phyloP scores from a whole-genome alignment of 2,329 filamentous ascomycete species.

The Leptographium radiaticola region DNA sequence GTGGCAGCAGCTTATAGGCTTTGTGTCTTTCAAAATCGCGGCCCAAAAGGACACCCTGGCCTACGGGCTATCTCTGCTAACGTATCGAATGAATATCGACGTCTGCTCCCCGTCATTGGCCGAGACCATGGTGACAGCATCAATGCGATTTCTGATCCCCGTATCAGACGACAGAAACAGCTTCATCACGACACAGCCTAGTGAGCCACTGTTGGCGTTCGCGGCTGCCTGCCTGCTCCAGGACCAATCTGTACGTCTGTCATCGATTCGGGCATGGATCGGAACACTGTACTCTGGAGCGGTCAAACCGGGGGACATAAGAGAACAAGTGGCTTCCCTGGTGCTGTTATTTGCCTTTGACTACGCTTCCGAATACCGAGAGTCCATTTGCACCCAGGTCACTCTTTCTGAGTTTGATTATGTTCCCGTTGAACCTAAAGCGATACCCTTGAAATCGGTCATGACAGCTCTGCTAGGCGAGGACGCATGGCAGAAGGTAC shows the following conservation, averaged over 20 bases:
- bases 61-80: not conserved
- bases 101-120: not conserved
- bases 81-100: slow-evolving; percentile 2
- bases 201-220: slow-evolving; percentile 1
- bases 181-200: not conserved
- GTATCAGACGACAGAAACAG: not conserved
- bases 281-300: not conserved
- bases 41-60: not conserved
- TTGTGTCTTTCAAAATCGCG: not conserved
- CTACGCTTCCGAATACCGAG: not conserved
- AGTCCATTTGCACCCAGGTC: too few species aligned
- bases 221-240: not conserved
- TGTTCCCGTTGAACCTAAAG: not conserved
- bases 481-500: not conserved
- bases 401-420: not conserved
- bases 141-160: not conserved
- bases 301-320: not conserved
- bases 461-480: not conserved
- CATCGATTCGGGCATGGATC: not conserved
- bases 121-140: slow-evolving; percentile 1
- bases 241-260: not conserved
- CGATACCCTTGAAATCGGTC: not conserved
- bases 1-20: not conserved
- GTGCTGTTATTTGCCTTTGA: slow-evolving; percentile 1
- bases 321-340: slow-evolving; percentile 1